Conservation (phyloP, 768 basidiomycete species). For the Lentinula aciculospora region DNA sequence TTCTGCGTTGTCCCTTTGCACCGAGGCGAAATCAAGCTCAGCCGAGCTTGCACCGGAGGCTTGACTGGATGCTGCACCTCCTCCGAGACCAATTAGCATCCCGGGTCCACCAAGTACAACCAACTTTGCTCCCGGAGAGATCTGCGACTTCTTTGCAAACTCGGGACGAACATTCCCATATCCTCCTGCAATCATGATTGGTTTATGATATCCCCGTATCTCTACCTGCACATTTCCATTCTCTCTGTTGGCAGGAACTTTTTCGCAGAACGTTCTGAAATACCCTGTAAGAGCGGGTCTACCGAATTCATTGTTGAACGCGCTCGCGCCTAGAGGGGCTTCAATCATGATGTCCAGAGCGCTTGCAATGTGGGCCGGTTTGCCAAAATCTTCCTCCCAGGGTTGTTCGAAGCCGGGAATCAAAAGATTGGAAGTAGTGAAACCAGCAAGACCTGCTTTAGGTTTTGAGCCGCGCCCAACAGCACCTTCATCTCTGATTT, state of each 20-base stretch:
- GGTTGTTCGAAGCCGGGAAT: constrained; percentile 90
- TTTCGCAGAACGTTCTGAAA: constrained; percentile 91
- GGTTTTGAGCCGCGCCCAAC: constrained; percentile 94
- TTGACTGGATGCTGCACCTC: constrained; percentile 94
- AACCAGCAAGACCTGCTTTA: constrained; percentile 91
- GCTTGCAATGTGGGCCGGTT: constrained; percentile 86
- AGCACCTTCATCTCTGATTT: constrained; percentile 97
- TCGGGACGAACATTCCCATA: constrained; percentile 86
- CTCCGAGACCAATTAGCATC: constrained; percentile 93
- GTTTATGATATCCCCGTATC: constrained; percentile 96
- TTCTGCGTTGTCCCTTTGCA: constrained; percentile 97
- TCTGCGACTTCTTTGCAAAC: constrained; percentile 74
- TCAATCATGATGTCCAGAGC: constrained; percentile 97
- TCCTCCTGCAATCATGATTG: constrained; percentile 99
- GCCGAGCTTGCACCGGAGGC: constrained; percentile 86
- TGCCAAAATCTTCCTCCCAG: constrained; percentile 94
- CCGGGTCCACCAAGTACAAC: constrained; percentile 95
- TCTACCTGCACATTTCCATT: constrained; percentile 36
- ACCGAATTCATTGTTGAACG: constrained; percentile 58
- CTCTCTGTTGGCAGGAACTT: constrained; percentile 43
- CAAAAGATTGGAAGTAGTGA: constrained; percentile 89
- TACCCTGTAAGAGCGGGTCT: constrained; percentile 90
- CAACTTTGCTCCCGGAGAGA: constrained; percentile 79
- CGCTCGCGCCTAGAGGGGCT: constrained; percentile 9
- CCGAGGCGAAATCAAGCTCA: constrained; percentile 94